Evolutionary conservation across 495 filamentous ascomycete species (phyloP), one percentile per base, ranked within the genome.

Genomic region (Eremomyces bilateralis): DNA sequence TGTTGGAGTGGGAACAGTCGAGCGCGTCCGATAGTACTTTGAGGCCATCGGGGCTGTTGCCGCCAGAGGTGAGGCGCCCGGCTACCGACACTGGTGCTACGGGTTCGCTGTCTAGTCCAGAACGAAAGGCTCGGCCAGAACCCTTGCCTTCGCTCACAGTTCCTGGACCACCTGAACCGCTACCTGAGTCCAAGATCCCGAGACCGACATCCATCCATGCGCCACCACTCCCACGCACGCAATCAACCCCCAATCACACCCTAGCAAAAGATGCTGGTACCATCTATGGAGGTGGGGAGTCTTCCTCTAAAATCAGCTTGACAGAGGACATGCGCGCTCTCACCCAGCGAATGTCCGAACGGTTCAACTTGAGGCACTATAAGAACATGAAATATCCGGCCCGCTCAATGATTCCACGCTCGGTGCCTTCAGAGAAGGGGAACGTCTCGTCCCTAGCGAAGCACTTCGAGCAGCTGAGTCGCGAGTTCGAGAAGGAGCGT

Each of bases 401-500:
- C 2, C 69, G 76, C 21, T 90, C 85, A 4, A 62, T 81, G 20
- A 95, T 99, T 38, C 90, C 90, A 18, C 72, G 88, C 15, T 92
- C 85, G 30, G 69, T 90, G 21, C 68, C 66, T 5, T 17, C 28
- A 4, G 5, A 65, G 59, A 12, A 67, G 30, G 64, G 73, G 1
- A 78, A 76, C 33, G 90, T 99, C 1, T 83, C 80, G 3, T 80
- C 68, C 3, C 64, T 95, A 20, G 82, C 90, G 11, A 82, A 80
- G 46, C 90, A 95, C 52, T 94, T 95, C 46, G 90, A 99, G 51
- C 83, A 94, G 48, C 54, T 99, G 21, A 91, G 81, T 38, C 76
- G 84, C 4, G 90, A 99, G 44, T 95, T 97, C 43, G 84, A 99
- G 47, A 90, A 83, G 48, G 85, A 95, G 58, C 64, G 90, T 24